Evolutionary conservation across 495 filamentous ascomycete species (phyloP).

Genomic region (Usnea hakonensis): DNA sequence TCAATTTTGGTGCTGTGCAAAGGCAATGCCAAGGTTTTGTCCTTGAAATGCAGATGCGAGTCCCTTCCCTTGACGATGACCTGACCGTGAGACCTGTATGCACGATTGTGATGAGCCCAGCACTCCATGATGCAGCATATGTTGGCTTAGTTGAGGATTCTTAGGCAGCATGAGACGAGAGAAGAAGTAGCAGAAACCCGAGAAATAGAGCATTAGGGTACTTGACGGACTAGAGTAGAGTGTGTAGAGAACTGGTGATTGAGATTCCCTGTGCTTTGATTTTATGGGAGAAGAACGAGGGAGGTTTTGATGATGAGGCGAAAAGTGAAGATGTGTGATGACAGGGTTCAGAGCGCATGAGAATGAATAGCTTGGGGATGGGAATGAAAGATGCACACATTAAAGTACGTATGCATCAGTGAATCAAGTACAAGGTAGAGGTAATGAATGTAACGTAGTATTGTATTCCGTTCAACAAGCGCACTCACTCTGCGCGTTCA

Average conservation of each 20-base stretch:
- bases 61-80: background rate
- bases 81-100: constrained; percentile 9
- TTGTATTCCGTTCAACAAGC: no score
- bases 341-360: no score
- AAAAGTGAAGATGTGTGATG: no score
- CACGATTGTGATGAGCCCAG: constrained; percentile 10
- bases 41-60: background rate
- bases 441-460: no score
- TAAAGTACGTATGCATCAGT: no score
- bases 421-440: no score
- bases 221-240: no score
- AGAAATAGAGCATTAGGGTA: background rate
- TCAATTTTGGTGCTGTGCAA: background rate
- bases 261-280: background rate
- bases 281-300: background rate
- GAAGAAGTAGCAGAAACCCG: background rate
- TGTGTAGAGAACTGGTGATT: background rate
- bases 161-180: background rate
- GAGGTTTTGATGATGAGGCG: background rate
- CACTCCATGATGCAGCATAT: constrained; percentile 10
- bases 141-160: background rate
- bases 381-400: no score
- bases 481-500: no score
- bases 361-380: no score
- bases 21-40: background rate